Evolutionary conservation across 768 basidiomycete genomes (phyloP).

Genomic region (Saitozyma sp.): DNA sequence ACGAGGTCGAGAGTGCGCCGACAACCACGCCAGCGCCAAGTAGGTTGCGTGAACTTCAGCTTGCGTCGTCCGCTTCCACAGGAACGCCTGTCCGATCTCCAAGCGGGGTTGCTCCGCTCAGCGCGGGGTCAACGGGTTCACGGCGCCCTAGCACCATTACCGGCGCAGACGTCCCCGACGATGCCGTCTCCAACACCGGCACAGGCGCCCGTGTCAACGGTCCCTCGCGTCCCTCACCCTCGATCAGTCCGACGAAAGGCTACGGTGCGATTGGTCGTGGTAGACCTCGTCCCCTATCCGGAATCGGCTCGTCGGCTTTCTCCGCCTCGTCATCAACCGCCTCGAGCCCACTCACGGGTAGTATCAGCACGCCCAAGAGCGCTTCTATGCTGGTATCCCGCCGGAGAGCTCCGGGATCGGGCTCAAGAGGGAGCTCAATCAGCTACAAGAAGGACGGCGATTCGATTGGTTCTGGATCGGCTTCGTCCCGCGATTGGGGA

Average conservation of each 20-base stretch:
- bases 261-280: constrained; percentile 44
- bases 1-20: constrained; percentile 5
- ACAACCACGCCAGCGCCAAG: constrained; percentile 11
- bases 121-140: too few species aligned
- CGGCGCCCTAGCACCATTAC: too few species aligned
- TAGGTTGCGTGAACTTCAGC: constrained; percentile 24
- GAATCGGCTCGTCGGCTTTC: constrained; percentile 7
- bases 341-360: constrained; percentile 17
- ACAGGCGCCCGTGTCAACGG: not conserved
- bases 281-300: constrained; percentile 37
- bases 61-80: constrained; percentile 20
- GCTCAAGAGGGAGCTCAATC: constrained; percentile 34
- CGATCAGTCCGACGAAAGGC: constrained; percentile 29
- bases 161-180: constrained; percentile 2
- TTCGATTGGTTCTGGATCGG: too few species aligned
- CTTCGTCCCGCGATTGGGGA: too few species aligned
- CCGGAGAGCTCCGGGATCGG: constrained; percentile 17
- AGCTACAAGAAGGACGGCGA: constrained; percentile 38
- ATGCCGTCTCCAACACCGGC: constrained; percentile 6
- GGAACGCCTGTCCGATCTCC: constrained; percentile 13
- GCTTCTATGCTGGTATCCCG: constrained; percentile 10
- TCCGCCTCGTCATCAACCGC: constrained; percentile 8
- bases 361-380: constrained; percentile 24
- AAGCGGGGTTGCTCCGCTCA: not conserved
- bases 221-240: too few species aligned